Conservation (phyloP, 2,329 filamentous ascomycete genomes). For the Pseudogymnoascus sp. region DNA sequence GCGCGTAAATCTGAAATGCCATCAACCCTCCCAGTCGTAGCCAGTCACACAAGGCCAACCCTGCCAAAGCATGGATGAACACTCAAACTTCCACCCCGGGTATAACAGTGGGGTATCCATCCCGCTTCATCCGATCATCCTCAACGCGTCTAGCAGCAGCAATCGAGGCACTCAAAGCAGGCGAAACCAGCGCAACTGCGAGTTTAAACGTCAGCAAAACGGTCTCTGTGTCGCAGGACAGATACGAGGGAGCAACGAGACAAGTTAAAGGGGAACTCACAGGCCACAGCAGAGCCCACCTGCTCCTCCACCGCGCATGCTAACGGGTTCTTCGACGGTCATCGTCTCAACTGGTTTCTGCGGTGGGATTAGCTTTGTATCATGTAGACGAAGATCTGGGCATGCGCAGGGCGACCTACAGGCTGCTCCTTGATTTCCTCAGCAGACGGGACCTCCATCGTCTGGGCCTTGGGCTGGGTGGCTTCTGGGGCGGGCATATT, state of each 20-base stretch:
- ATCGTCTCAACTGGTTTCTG: constrained; percentile 14
- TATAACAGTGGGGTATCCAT: neutral
- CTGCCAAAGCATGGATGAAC: neutral
- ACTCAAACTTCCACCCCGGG: neutral
- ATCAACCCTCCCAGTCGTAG: neutral
- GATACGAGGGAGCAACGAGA: neutral
- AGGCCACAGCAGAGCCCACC: constrained; percentile 21
- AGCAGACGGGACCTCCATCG: constrained; percentile 5
- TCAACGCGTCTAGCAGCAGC: constrained; percentile 17
- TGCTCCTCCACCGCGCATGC: constrained; percentile 20
- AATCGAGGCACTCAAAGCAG: constrained; percentile 23
- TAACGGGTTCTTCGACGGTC: constrained; percentile 13
- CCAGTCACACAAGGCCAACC: constrained; percentile 14
- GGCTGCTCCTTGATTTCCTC: constrained; percentile 17
- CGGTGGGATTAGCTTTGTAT: neutral
- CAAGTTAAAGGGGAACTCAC: constrained; percentile 12
- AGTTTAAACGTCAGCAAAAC: neutral
- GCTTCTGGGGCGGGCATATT: constrained; percentile 11
- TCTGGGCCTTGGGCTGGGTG: constrained; percentile 6
- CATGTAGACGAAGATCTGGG: neutral
- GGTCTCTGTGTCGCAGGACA: neutral
- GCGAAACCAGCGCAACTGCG: constrained; percentile 19
- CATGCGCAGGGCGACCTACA: constrained; percentile 12
- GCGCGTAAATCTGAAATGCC: neutral
- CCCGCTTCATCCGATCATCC: neutral